Evolutionary conservation across 1,139 yeast genomes (phyloP).

Genomic region (Suhomyces anneliseae): DNA sequence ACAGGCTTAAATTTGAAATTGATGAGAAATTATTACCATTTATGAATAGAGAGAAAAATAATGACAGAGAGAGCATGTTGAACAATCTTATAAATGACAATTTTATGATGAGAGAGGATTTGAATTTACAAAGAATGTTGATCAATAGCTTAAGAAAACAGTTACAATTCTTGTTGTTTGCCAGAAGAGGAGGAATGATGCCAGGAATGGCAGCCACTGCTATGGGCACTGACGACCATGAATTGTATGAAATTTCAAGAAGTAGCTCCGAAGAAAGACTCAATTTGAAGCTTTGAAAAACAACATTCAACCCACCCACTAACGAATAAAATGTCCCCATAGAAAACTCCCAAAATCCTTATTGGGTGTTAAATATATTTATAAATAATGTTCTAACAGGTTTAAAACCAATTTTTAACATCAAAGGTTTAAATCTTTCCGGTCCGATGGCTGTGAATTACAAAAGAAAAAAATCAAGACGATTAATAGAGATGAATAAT

Average conservation of each 20-base stretch:
- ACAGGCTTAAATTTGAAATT: slow-evolving; percentile 42
- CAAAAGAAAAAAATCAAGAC: too few species aligned
- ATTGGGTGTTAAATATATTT: too few species aligned
- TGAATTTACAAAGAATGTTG: slow-evolving; percentile 46
- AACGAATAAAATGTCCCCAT: neutral
- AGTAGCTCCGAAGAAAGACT: slow-evolving; percentile 40
- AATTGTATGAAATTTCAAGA: slow-evolving; percentile 23
- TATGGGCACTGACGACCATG: slow-evolving; percentile 8
- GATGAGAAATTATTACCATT: slow-evolving; percentile 43
- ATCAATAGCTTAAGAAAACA: slow-evolving; percentile 52
- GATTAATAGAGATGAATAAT: too few species aligned
- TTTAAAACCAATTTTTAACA: too few species aligned
- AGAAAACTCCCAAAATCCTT: too few species aligned
- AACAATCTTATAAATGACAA: slow-evolving; percentile 44
- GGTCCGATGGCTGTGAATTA: too few species aligned
- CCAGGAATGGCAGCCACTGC: slow-evolving; percentile 1
- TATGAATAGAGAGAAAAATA: slow-evolving; percentile 28
- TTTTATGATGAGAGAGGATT: slow-evolving; percentile 48
- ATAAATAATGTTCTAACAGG: too few species aligned
- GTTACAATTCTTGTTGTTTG: slow-evolving; percentile 48
- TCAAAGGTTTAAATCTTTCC: too few species aligned
- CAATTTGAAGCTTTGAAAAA: slow-evolving; percentile 29
- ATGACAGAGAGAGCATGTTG: slow-evolving; percentile 39
- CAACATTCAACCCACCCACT: neutral
- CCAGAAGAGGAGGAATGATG: slow-evolving; percentile 25